phyloP scores from a whole-genome alignment of 495 filamentous ascomycete genomes.

The Penicillium ucsense region DNA sequence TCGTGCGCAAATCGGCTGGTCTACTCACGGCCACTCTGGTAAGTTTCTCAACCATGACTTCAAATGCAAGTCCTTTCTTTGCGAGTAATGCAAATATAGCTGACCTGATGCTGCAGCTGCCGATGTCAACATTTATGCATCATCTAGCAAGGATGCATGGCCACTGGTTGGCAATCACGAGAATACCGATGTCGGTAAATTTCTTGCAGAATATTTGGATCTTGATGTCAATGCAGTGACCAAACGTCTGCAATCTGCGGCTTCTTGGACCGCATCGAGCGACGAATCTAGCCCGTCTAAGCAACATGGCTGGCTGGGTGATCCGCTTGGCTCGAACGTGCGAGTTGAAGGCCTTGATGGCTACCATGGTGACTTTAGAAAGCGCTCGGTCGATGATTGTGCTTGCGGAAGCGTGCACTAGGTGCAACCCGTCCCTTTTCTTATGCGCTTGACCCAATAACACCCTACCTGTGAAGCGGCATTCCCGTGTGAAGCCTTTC shows the following conservation, averaged over 20 bases:
- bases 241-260: slow-evolving; percentile 55
- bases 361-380: slow-evolving; percentile 43
- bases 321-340: slow-evolving; percentile 25
- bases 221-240: slow-evolving; percentile 72
- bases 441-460: neutral
- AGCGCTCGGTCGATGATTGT: slow-evolving; percentile 30
- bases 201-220: slow-evolving; percentile 68
- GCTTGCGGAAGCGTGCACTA: slow-evolving; percentile 30
- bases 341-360: slow-evolving; percentile 33
- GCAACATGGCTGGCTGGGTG: slow-evolving; percentile 34
- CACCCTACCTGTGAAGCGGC: no score
- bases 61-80: neutral
- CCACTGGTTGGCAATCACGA: slow-evolving; percentile 75
- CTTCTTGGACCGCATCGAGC: slow-evolving; percentile 11
- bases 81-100: slow-evolving; percentile 8
- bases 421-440: neutral
- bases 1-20: slow-evolving; percentile 86
- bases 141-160: slow-evolving; percentile 34
- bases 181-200: slow-evolving; percentile 85
- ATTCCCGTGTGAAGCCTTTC: no score
- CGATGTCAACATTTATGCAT: slow-evolving; percentile 88
- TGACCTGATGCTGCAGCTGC: slow-evolving; percentile 34
- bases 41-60: neutral
- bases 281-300: slow-evolving; percentile 7
- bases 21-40: slow-evolving; percentile 78